Base-by-base conservation (phyloP, 306 rosid genomes). In the Acmispon strigosus region DNA sequence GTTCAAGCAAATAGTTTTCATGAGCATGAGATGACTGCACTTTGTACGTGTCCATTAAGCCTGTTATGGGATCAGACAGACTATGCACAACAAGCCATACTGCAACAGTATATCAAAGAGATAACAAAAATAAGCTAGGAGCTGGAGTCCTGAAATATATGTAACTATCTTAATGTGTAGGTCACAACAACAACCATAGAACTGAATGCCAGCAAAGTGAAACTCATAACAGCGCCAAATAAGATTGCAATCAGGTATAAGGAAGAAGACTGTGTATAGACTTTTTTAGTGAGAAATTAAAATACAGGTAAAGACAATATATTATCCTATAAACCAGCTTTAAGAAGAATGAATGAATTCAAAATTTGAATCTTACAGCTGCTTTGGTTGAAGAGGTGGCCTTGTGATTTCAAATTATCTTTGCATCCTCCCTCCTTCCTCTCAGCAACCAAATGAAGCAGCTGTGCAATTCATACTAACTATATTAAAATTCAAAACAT, bases 331-430 rank as follows among this genome's bases (percentile, higher is more conserved):
- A 37, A 43, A 60, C 13, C 42, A 72, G 19, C 69, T 48, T 70
- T 4, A 45, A 44, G 39, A 48, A 59, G 11, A 32, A 20, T 19
- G n/a, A 72, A 73, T 7, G 16, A 49, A 60, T 32, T 57, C 47
- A 22, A 72, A 47, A 18, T 50, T 13, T 61, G 53, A 60, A 72
- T 49, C 58, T 71, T 71, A 58, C 57, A 71, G 58, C 76, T 58
- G 36, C 66, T 58, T 71, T 39, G 57, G 67, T 24, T 44, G 57
- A 70, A 29, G 48, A 16, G 32, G 37, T 58, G 11, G 37, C 60
- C 37, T 61, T 72, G 47, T 48, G 67, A 59, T 59, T 72, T 29
- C 60, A 72, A 71, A 71, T 29, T 58, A 45, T 44, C 67, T 57
- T 71, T 43, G 47, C 58, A 16, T 44, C 62, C 57, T n/a, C 54